Percentiles rank a stretch among this genome's conserved stretches.
Conservation (phyloP, 805 yeast genomes). For the Pichia kluyveri region DNA sequence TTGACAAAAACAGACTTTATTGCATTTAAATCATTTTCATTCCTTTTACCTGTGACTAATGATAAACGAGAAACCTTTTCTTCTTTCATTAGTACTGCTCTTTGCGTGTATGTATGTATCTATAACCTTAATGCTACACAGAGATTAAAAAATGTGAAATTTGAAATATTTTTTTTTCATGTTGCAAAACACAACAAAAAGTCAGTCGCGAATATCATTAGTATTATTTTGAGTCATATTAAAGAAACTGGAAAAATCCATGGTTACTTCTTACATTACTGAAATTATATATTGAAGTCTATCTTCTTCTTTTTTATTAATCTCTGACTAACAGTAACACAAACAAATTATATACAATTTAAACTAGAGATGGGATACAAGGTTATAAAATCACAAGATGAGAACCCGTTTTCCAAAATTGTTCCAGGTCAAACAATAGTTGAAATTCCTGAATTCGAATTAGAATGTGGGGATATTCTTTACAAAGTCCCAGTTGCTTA, state of each 20-base stretch:
- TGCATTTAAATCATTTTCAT: neutral
- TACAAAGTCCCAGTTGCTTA: conserved; percentile 82
- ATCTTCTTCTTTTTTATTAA: no score
- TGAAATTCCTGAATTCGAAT: conserved; percentile 59
- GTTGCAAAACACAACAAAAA: neutral
- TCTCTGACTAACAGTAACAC: no score
- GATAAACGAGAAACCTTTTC: neutral
- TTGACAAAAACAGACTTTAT: conserved; percentile 3
- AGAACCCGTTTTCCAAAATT: conserved; percentile 60
- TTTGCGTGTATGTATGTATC: no score
- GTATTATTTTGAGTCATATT: neutral
- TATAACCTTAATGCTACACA: no score
- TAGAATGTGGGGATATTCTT: conserved; percentile 78
- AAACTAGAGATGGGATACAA: conserved; percentile 22
- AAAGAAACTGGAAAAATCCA: neutral
- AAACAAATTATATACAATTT: neutral
- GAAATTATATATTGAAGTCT: no score
- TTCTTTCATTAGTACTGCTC: neutral
- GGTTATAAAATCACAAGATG: conserved; percentile 36
- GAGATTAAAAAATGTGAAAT: no score
- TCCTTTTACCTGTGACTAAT: neutral
- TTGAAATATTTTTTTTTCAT: neutral
- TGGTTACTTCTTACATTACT: no score
- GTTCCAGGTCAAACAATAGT: conserved; percentile 74
- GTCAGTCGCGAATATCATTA: neutral